These are phyloP conservation scores for Trametes meyenii DNA, from an alignment of 768 basidiomycete species.

Conservation along the genomic window DNA sequence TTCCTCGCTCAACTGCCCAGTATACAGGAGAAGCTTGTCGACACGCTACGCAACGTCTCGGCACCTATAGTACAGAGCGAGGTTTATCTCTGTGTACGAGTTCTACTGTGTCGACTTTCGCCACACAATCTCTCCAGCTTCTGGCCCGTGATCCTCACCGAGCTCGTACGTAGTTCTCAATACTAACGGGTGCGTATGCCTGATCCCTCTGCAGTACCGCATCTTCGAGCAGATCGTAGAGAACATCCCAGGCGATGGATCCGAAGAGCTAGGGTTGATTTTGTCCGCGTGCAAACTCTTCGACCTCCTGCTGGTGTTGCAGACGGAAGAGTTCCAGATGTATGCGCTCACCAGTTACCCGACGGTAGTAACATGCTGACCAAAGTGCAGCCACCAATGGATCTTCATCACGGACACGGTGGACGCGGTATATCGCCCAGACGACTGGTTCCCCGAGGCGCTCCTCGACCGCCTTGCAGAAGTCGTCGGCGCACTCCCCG, in stretches of 20 bases:
- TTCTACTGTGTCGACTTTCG: constrained; percentile 87
- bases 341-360: constrained; percentile 35
- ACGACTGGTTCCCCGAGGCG: constrained; percentile 81
- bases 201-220: constrained; percentile 61
- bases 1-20: constrained; percentile 87
- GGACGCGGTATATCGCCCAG: constrained; percentile 88
- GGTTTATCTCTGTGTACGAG: constrained; percentile 91
- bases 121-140: constrained; percentile 92
- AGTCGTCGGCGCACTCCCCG: constrained; percentile 70
- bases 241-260: constrained; percentile 73
- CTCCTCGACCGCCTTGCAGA: constrained; percentile 92
- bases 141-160: constrained; percentile 95
- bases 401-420: constrained; percentile 98
- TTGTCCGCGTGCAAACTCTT: constrained; percentile 93
- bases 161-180: constrained; percentile 57
- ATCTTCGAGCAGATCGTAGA: constrained; percentile 84
- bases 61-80: constrained; percentile 90
- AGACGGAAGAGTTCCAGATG: constrained; percentile 99
- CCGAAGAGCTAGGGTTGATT: constrained; percentile 81
- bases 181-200: not conserved
- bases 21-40: constrained; percentile 97
- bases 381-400: constrained; percentile 83
- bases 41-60: constrained; percentile 78
- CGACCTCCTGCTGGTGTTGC: constrained; percentile 88
- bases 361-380: not conserved